Percentiles rank a stretch among this genome's conserved stretches.
phyloP scores from a whole-genome alignment of 306 rosid genomes.

The Prunus persica region Prunus_persica_NCBIv2 NC_034015.1:12715501-12716000 shows the following conservation, averaged over 20 bases:
- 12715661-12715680: slow-evolving; percentile 28
- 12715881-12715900: slow-evolving; percentile 91
- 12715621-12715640: slow-evolving; percentile 93
- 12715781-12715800: not conserved
- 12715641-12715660: slow-evolving; percentile 97
- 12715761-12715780: not conserved
- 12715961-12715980: slow-evolving; percentile 87
- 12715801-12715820: not conserved
- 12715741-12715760: not conserved
- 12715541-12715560: slow-evolving; percentile 92
- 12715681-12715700: not conserved
- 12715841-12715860: slow-evolving; percentile 64
- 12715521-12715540: slow-evolving; percentile 90
- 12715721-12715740: not conserved
- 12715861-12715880: slow-evolving; percentile 93
- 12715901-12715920: slow-evolving; percentile 75
- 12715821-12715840: not conserved
- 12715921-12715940: slow-evolving; percentile 79
- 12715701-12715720: not conserved
- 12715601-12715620: slow-evolving; percentile 98
- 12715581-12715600: slow-evolving; percentile 99
- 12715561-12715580: slow-evolving; percentile 91
- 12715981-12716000: slow-evolving; percentile 71
- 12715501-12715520: slow-evolving; percentile 81
- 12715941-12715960: slow-evolving; percentile 97